Base-by-base conservation (phyloP, 2,329 filamentous ascomycete species). In the Neonectria magnoliae region DNA sequence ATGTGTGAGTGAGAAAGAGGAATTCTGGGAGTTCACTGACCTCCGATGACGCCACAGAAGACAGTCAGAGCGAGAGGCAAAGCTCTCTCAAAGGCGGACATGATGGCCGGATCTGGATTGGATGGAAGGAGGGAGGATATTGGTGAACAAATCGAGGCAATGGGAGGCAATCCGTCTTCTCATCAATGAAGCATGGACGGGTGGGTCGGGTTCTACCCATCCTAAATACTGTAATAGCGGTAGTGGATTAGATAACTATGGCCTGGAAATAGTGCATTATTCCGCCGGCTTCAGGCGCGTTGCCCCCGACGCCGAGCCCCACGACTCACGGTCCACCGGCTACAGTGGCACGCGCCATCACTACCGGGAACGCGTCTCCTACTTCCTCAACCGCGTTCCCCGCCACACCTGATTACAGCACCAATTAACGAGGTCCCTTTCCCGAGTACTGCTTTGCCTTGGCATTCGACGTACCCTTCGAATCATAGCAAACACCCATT, bases 41-140 rank as follows among this genome's bases (percentile, higher is more conserved):
- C 79, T 62, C 79, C 77, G 45, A 78, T 62, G 31, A 81, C 75
- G 31, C 79, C 79, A 25, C 73, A 79, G 60, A 81, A 80, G 10
- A 77, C 67, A 13, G 79, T 76, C 36, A 81, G 65, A 22, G 75
- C 78, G 54, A 79, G 56, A 8, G 79, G 79, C 27, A 81, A 57
- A 4, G 73, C 76, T 63, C 74, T 76, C 54, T 79, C 73, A 48
- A 80, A 73, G n/a, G 69, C 77, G 55, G 75, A 74, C 77, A 80
- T 79, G 47, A 52, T 65, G 55, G 31, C 9, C n/a, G 29, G 63
- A 10, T 41, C 14, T 20, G 29, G 38, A 25, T 33, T 27, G 18
- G 44, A 54, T 11, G 7, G n/a, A 60, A 36, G 5, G 27, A 45
- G 18, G 22, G 9, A 41, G 9, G 6, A 8, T 36, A 29, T 7